Evolutionary conservation across 2,329 filamentous ascomycete species (phyloP).

Genomic region (Apiospora malaysiana): DNA sequence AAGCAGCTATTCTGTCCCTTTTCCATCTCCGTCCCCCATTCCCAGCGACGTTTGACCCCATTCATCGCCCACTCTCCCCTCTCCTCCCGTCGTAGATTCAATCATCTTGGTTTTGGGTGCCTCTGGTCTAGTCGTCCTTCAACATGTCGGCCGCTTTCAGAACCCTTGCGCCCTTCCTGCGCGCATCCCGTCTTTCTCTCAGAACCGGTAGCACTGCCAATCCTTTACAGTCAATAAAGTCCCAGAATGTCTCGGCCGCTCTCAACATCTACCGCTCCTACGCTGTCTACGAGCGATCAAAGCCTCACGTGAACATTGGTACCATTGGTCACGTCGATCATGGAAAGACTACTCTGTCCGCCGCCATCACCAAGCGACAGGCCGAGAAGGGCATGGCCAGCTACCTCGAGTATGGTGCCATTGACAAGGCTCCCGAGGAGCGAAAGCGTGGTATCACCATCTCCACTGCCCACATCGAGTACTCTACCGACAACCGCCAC

Average conservation of each 20-base stretch:
- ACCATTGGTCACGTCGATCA: constrained; percentile 99
- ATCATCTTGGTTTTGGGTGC: constrained; percentile 4
- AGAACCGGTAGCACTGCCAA: constrained; percentile 71
- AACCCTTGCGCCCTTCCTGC: constrained; percentile 78
- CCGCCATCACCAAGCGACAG: constrained; percentile 98
- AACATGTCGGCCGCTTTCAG: constrained; percentile 84
- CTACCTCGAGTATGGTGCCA: constrained; percentile 97
- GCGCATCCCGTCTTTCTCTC: constrained; percentile 79
- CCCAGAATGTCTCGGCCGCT: constrained; percentile 67
- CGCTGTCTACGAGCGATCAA: constrained; percentile 81
- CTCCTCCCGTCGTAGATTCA: not conserved
- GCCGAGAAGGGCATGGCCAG: constrained; percentile 90
- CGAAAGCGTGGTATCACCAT: constrained; percentile 99
- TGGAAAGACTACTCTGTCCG: constrained; percentile 99
- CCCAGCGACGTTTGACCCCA: constrained; percentile 6
- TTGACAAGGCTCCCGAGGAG: constrained; percentile 99
- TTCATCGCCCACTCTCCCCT: not conserved
- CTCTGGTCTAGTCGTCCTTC: constrained; percentile 32
- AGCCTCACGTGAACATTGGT: constrained; percentile 99
- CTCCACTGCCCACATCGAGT: constrained; percentile 97
- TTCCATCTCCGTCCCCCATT: not conserved
- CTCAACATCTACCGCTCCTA: constrained; percentile 71
- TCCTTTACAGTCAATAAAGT: constrained; percentile 75
- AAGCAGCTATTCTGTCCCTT: constrained; percentile 15
- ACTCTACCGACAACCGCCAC: constrained; percentile 90